These are phyloP conservation scores for Penicillium robsamsonii DNA, from an alignment of 495 filamentous ascomycete species.

Conservation along the genomic window DNA sequence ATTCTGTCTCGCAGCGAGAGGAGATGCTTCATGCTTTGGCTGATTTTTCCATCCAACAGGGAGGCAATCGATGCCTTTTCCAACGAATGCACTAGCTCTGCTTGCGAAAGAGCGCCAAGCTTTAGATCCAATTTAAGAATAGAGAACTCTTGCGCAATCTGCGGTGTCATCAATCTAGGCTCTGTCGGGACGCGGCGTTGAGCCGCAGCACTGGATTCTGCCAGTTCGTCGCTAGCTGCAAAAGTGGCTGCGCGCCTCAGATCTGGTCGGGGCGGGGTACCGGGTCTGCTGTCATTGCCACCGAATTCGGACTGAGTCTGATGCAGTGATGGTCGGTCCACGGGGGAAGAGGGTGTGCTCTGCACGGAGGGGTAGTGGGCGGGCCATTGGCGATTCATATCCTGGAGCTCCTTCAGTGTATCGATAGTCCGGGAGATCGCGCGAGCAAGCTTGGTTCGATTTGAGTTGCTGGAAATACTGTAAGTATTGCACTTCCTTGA, in stretches of 20 bases:
- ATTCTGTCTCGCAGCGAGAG: constrained; percentile 84
- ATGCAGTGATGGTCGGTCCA: constrained; percentile 45
- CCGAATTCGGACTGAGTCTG: constrained; percentile 51
- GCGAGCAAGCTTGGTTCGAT: constrained; percentile 78
- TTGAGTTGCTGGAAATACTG: constrained; percentile 67
- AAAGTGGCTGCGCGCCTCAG: constrained; percentile 70
- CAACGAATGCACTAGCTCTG: constrained; percentile 93
- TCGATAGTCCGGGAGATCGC: constrained; percentile 84
- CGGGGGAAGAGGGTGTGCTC: constrained; percentile 47
- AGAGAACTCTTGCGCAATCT: constrained; percentile 94
- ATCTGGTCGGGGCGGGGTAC: constrained; percentile 47
- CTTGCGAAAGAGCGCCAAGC: constrained; percentile 77
- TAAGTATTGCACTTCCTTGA: constrained; percentile 18
- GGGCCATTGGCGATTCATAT: constrained; percentile 88
- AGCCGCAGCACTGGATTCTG: constrained; percentile 70
- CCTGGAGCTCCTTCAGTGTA: constrained; percentile 72
- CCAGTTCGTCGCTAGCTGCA: constrained; percentile 53
- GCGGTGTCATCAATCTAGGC: constrained; percentile 79
- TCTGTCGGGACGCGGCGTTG: constrained; percentile 57
- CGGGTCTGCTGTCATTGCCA: constrained; percentile 31
- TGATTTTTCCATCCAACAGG: constrained; percentile 89
- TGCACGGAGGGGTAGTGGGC: constrained; percentile 91
- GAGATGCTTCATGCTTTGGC: constrained; percentile 87
- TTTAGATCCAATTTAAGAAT: constrained; percentile 93
- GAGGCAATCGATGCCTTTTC: constrained; percentile 89